These are phyloP conservation scores for Zygosaccharomyces sapae DNA, from an alignment of 1,139 yeast species.

Conservation along the genomic window DNA sequence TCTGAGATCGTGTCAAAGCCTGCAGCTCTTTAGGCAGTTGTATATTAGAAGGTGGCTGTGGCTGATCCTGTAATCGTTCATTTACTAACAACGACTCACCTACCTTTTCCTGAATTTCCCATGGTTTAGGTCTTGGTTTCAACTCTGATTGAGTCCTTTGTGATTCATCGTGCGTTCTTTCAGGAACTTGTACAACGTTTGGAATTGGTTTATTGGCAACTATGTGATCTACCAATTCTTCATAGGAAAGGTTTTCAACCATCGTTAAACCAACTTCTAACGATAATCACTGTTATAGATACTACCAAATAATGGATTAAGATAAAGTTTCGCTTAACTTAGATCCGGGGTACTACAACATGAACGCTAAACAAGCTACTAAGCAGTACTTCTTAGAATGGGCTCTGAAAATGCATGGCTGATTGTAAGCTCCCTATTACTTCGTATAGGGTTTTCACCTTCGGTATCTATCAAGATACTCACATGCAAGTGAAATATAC, in stretches of 20 bases:
- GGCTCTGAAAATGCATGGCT: not conserved
- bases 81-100: not conserved
- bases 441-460: constrained; percentile 67
- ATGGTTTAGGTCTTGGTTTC: constrained; percentile 29
- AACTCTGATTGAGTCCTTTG: constrained; percentile 19
- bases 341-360: not conserved
- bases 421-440: constrained; percentile 35
- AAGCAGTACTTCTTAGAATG: not conserved
- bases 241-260: constrained; percentile 23
- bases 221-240: constrained; percentile 31
- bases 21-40: constrained; percentile 8
- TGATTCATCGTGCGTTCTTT: constrained; percentile 23
- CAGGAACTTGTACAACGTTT: constrained; percentile 27
- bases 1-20: constrained; percentile 7
- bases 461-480: constrained; percentile 84
- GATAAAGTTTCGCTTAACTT: not conserved
- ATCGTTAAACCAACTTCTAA: not conserved
- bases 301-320: not conserved
- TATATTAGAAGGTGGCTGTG: not conserved
- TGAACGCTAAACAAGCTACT: not conserved
- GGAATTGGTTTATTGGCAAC: constrained; percentile 29
- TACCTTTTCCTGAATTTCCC: constrained; percentile 19
- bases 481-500: constrained; percentile 79
- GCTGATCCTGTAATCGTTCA: not conserved
- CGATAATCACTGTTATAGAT: not conserved